phyloP scores from a whole-genome alignment of 2,329 filamentous ascomycete species.

The Neophaeococcomyces aloes region DNA sequence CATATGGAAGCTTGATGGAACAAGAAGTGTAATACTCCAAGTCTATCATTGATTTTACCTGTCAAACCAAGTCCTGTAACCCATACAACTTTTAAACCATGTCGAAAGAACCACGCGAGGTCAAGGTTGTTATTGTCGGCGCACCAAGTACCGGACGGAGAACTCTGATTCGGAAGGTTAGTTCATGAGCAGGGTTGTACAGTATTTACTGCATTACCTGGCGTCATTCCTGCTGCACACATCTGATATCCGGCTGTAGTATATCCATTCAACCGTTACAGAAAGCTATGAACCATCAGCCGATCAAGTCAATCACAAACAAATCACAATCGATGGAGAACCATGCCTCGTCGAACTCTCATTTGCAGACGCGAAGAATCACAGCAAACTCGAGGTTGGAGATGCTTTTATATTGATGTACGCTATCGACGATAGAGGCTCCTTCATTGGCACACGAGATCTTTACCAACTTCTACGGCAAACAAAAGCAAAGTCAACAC shows the following conservation, averaged over 20 bases:
- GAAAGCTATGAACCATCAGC: slow-evolving; percentile 1
- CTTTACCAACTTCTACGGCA: neutral
- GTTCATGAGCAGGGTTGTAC: neutral
- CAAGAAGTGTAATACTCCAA: neutral
- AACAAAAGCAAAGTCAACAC: neutral
- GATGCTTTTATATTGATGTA: slow-evolving; percentile 7
- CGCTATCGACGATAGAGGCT: slow-evolving; percentile 4
- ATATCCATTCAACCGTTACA: slow-evolving; percentile 3
- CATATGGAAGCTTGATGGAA: neutral
- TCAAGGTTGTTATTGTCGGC: slow-evolving; percentile 1
- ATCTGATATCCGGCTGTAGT: neutral
- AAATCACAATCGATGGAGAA: slow-evolving; percentile 1
- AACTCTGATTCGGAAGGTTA: slow-evolving; percentile 2
- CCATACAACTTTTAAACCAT: neutral
- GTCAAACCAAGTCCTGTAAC: neutral
- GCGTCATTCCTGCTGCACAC: neutral
- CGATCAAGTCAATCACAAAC: neutral
- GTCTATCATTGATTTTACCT: neutral
- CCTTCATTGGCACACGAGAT: slow-evolving; percentile 4
- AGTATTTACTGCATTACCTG: too few species aligned
- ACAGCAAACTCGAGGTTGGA: slow-evolving; percentile 1
- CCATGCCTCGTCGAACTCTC: neutral
- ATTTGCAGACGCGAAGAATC: neutral
- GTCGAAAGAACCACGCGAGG: neutral
- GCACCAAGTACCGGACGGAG: slow-evolving; percentile 1